Conservation (phyloP, 306 rosid genomes). For the Pyrus pyrifolia region DNA sequence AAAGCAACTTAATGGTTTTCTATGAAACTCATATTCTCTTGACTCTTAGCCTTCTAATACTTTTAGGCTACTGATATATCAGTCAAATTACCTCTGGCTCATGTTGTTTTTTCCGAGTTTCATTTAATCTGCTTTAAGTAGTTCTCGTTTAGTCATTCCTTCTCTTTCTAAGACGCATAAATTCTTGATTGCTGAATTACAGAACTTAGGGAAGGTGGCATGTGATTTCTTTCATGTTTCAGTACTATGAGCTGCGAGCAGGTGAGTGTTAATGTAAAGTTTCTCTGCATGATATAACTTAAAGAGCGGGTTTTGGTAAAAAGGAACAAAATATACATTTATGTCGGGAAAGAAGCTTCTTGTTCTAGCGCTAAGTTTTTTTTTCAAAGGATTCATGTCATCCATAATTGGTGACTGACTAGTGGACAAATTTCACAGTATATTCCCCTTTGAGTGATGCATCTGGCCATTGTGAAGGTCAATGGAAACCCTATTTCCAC, state of each 20-base stretch:
- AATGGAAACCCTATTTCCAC: constrained; percentile 7
- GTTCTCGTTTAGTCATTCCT: constrained; percentile 5
- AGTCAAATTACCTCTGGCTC: neutral
- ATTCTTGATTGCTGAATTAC: constrained; percentile 41
- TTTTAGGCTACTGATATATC: neutral
- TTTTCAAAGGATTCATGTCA: constrained; percentile 17
- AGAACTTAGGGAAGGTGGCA: constrained; percentile 49
- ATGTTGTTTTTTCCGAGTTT: constrained; percentile 6
- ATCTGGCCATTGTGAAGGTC: constrained; percentile 17
- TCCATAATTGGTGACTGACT: constrained; percentile 16
- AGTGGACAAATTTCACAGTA: constrained; percentile 6
- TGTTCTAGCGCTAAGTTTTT: constrained; percentile 16
- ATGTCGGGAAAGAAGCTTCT: constrained; percentile 16
- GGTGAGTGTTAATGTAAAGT: constrained; percentile 33
- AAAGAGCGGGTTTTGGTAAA: constrained; percentile 23
- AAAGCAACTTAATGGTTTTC: constrained; percentile 22
- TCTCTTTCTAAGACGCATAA: constrained; percentile 26
- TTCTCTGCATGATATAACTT: neutral
- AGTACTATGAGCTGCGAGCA: constrained; percentile 43
- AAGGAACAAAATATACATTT: constrained; percentile 18
- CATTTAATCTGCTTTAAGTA: constrained; percentile 14
- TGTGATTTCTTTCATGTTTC: constrained; percentile 39
- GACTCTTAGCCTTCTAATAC: constrained; percentile 4
- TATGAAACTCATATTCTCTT: constrained; percentile 17
- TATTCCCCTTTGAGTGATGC: constrained; percentile 18